phyloP scores from a whole-genome alignment of 108 stramenopile species.

The Aureococcus anophagefferens region DNA sequence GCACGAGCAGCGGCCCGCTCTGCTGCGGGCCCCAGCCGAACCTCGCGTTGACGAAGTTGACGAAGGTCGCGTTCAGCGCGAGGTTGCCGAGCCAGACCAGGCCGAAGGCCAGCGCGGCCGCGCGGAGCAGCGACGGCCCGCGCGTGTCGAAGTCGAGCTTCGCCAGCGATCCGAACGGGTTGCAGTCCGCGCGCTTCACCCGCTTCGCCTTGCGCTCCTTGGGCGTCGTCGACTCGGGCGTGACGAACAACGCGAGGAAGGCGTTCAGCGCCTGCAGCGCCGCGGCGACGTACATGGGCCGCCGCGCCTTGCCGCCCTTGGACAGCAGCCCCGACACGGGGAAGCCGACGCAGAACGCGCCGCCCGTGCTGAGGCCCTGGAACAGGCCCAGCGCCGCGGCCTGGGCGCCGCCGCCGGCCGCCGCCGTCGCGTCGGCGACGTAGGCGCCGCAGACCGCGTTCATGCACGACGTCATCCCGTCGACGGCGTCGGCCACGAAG shows the following conservation, averaged over 20 bases:
- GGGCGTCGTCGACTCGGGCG: conserved; percentile 15
- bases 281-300: conserved; percentile 19
- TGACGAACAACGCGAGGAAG: conserved; percentile 13
- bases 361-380: conserved; percentile 16
- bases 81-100: conserved; percentile 13
- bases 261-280: conserved; percentile 20
- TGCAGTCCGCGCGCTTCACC: conserved; percentile 9
- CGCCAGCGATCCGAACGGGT: conserved; percentile 17
- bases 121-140: conserved; percentile 9
- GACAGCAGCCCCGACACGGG: conserved; percentile 11
- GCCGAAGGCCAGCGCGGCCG: conserved; percentile 8
- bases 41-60: conserved; percentile 12
- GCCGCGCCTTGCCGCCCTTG: conserved; percentile 2
- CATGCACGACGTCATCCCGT: conserved; percentile 20
- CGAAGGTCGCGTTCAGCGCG: conserved; percentile 19
- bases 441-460: conserved; percentile 16
- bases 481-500: conserved; percentile 21
- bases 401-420: neutral
- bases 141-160: conserved; percentile 16
- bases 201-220: neutral
- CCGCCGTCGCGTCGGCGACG: conserved; percentile 18
- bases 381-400: conserved; percentile 21
- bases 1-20: conserved; percentile 11
- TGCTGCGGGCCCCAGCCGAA: conserved; percentile 25
- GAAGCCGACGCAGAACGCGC: conserved; percentile 16